Conservation (phyloP, 1,284 basidiomycete genomes). For the Cryptococcus sp. region DNA sequence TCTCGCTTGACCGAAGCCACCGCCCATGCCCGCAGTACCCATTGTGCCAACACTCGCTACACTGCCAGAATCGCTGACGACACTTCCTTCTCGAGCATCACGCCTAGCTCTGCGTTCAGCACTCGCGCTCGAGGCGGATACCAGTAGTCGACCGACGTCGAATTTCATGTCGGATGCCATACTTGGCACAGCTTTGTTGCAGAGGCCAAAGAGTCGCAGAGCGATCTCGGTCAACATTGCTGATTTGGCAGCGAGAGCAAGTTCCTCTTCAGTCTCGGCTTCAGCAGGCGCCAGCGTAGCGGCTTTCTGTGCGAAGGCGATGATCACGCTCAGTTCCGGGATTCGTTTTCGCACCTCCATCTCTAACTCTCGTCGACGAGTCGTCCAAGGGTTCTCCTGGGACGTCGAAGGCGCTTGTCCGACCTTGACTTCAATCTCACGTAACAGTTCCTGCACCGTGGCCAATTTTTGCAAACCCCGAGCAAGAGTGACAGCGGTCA, state of each 20-base stretch:
- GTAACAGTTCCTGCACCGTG: conserved; percentile 60
- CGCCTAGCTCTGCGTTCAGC: conserved; percentile 45
- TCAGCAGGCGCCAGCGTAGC: conserved; percentile 48
- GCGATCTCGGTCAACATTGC: conserved; percentile 74
- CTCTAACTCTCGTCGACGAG: conserved; percentile 65
- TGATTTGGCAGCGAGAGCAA: conserved; percentile 40
- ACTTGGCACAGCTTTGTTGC: conserved; percentile 73
- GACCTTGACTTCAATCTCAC: conserved; percentile 59
- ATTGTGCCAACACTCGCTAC: conserved; percentile 48
- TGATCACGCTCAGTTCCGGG: conserved; percentile 79
- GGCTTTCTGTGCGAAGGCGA: conserved; percentile 69
- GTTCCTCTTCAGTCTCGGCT: conserved; percentile 46
- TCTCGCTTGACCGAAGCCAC: conserved; percentile 53
- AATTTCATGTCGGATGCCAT: conserved; percentile 76
- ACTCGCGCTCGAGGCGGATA: conserved; percentile 56
- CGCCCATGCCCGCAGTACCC: conserved; percentile 53
- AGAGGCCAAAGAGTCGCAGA: conserved; percentile 77
- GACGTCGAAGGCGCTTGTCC: conserved; percentile 54
- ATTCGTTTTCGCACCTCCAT: conserved; percentile 72
- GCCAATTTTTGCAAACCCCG: conserved; percentile 72
- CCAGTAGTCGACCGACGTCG: conserved; percentile 78
- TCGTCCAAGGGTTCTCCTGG: conserved; percentile 68
- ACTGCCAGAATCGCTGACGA: conserved; percentile 46
- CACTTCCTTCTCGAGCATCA: conserved; percentile 48
- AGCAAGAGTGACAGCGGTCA: conserved; percentile 70